phyloP scores from a whole-genome alignment of 352 stramenopile species.

The Globisporangium barbulae region DNA sequence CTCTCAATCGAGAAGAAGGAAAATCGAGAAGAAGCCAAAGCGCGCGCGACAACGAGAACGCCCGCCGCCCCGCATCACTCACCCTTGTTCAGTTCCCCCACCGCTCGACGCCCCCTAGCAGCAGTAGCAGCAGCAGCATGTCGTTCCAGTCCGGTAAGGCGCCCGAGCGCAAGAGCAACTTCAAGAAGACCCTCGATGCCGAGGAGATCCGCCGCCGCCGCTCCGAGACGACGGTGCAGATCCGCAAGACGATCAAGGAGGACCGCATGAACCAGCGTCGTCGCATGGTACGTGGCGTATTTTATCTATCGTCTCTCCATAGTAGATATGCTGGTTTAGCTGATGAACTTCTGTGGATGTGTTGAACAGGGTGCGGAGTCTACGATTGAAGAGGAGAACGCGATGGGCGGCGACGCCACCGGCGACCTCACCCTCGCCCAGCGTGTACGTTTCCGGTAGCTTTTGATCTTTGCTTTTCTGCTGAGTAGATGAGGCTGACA shows the following conservation, averaged over 20 bases:
- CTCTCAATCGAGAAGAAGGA: conserved; percentile 4
- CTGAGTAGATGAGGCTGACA: conserved; percentile 16
- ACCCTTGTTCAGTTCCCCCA: neutral
- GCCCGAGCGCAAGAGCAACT: conserved; percentile 78
- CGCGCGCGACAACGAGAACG: conserved; percentile 8
- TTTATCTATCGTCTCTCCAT: conserved; percentile 16
- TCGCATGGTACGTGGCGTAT: conserved; percentile 43
- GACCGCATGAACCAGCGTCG: conserved; percentile 83
- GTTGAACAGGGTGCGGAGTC: conserved; percentile 18
- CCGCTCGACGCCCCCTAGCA: neutral
- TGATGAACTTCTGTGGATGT: conserved; percentile 10
- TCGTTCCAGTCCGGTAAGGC: conserved; percentile 68
- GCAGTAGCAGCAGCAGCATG: conserved; percentile 28
- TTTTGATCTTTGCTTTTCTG: conserved; percentile 9
- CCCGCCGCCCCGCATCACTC: conserved; percentile 7
- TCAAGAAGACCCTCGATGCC: conserved; percentile 88
- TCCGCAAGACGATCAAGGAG: conserved; percentile 85
- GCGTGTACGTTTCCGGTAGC: conserved; percentile 29
- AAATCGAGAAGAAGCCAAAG: conserved; percentile 7
- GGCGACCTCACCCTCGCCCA: conserved; percentile 53
- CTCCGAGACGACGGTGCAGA: conserved; percentile 82
- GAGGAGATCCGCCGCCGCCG: conserved; percentile 71
- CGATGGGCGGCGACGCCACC: conserved; percentile 31
- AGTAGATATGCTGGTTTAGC: neutral
- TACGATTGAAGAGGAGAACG: conserved; percentile 22